These are phyloP conservation scores for Geranium incanum DNA, from an alignment of 441 rosid genomes.

Conservation along the genomic window DNA sequence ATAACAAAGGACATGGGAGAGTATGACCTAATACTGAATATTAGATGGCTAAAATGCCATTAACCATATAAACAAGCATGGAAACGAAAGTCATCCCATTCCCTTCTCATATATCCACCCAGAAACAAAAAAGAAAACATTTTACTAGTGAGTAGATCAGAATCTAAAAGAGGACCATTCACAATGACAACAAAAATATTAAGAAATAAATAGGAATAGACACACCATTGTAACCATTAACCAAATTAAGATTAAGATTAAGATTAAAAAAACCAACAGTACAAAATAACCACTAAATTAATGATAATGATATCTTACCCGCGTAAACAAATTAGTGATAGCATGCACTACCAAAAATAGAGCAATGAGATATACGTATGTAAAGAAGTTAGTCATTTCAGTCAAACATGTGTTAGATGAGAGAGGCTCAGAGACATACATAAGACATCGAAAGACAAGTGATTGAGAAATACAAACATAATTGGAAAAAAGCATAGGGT, in stretches of 20 bases:
- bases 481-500: background rate
- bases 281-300: background rate
- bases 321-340: background rate
- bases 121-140: background rate
- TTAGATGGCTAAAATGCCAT: background rate
- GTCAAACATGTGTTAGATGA: too few relatives aligned
- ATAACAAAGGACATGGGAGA: background rate
- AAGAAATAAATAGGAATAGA: background rate
- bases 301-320: background rate
- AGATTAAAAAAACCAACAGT: background rate
- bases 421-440: too few relatives aligned
- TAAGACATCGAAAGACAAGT: too few relatives aligned
- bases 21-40: background rate
- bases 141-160: background rate
- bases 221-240: background rate
- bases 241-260: background rate
- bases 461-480: too few relatives aligned
- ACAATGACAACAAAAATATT: background rate
- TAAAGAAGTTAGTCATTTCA: too few relatives aligned
- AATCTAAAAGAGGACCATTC: background rate
- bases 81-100: background rate
- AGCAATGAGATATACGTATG: background rate
- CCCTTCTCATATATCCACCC: background rate
- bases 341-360: background rate
- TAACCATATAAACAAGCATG: background rate